These are phyloP conservation scores for Lolium rigidum DNA, from an alignment of 176 grass and related monocot genomes.

Conservation along the genomic window DNA sequence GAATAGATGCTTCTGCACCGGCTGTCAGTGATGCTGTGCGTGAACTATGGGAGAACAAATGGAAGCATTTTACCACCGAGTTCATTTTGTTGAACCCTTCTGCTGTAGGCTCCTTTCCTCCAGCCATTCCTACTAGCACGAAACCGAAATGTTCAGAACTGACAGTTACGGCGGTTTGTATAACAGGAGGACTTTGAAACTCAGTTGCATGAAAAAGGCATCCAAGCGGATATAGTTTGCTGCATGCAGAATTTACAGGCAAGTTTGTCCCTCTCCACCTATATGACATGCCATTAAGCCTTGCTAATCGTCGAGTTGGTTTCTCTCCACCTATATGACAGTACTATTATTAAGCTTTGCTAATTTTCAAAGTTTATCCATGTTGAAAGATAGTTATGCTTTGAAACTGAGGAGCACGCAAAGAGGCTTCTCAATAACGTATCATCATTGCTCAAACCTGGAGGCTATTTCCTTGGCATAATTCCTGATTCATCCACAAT, in stretches of 20 bases:
- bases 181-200: conserved; percentile 69
- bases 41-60: conserved; percentile 77
- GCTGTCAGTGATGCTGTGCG: conserved; percentile 43
- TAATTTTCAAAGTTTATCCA: conserved; percentile 45
- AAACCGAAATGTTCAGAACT: conserved; percentile 8
- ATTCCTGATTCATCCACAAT: conserved; percentile 92
- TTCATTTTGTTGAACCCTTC: conserved; percentile 78
- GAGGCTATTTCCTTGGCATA: conserved; percentile 84
- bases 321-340: background rate
- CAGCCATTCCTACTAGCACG: background rate
- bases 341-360: conserved; percentile 26
- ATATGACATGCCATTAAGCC: background rate
- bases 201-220: conserved; percentile 66
- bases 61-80: conserved; percentile 66
- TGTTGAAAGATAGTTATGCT: conserved; percentile 73
- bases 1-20: conserved; percentile 51
- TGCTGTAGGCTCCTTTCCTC: conserved; percentile 45
- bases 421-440: conserved; percentile 80
- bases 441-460: conserved; percentile 80
- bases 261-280: conserved; percentile 21
- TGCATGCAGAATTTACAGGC: conserved; percentile 91
- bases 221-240: conserved; percentile 75
- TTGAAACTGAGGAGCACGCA: conserved; percentile 77
- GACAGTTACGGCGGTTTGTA: conserved; percentile 26
- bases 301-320: conserved; percentile 28